Conservation (phyloP, 192 early-diverging fungal genomes). For the Entomortierella chlamydospora region DNA sequence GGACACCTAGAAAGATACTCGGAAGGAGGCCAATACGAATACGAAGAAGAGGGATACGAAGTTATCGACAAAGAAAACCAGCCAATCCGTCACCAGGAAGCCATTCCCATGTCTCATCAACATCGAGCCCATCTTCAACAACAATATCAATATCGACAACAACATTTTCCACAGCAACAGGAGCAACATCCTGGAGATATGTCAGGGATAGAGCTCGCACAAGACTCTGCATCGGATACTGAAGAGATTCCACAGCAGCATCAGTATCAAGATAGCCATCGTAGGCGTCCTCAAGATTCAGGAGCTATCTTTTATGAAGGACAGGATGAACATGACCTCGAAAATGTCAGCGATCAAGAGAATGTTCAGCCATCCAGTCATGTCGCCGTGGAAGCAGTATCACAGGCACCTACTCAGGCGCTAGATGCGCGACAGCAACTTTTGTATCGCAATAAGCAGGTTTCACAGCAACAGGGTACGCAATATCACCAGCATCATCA, state of each 20-base stretch:
- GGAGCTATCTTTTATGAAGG: no score
- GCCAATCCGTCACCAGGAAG: not conserved
- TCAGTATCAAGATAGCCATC: not conserved
- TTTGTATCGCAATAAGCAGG: constrained; percentile 26
- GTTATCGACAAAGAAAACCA: constrained; percentile 4
- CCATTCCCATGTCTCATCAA: not conserved
- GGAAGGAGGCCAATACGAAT: not conserved
- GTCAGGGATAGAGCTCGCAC: not conserved
- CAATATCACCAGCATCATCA: constrained; percentile 3
- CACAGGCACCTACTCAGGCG: not conserved
- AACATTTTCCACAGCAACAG: not conserved
- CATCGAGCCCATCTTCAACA: constrained; percentile 11
- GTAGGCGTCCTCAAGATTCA: not conserved
- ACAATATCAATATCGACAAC: constrained; percentile 17
- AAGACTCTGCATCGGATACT: not conserved
- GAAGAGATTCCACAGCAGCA: not conserved
- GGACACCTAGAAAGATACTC: not conserved
- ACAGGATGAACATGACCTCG: not conserved
- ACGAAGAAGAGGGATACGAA: not conserved
- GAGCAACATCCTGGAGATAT: constrained; percentile 15
- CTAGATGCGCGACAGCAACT: constrained; percentile 34
- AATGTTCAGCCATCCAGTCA: constrained; percentile 14
- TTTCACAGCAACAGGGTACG: not conserved
- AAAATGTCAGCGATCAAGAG: constrained; percentile 13
- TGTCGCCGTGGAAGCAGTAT: no score